These are phyloP conservation scores for Mycena pura DNA, from an alignment of 768 basidiomycete species.

Conservation along the genomic window DNA sequence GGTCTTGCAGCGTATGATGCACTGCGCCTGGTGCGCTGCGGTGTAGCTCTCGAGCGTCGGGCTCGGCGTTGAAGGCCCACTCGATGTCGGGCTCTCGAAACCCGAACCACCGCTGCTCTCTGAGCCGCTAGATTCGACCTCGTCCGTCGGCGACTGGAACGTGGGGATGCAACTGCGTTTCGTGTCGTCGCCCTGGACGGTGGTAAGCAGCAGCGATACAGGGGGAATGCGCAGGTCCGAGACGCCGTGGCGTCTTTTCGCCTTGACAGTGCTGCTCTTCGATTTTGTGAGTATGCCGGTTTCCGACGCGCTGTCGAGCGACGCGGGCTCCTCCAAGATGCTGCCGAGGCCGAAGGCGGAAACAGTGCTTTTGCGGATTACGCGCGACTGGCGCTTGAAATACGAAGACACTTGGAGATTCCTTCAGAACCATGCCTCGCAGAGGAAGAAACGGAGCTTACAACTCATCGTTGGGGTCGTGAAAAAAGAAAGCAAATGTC, in stretches of 20 bases:
- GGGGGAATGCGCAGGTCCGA: conserved; percentile 20
- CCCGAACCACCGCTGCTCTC: background rate
- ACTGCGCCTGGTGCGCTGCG: background rate
- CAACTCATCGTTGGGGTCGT: background rate
- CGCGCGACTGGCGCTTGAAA: conserved; percentile 18
- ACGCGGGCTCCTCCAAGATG: background rate
- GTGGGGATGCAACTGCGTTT: background rate
- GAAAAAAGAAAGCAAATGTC: background rate
- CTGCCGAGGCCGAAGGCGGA: conserved; percentile 4
- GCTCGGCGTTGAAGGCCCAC: background rate
- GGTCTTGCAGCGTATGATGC: conserved; percentile 12
- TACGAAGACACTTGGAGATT: conserved; percentile 10
- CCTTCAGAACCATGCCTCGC: background rate
- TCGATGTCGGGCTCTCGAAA: background rate
- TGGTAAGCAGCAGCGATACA: background rate
- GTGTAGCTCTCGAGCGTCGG: background rate
- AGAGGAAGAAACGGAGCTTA: background rate
- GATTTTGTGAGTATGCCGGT: conserved; percentile 8
- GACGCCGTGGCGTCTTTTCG: conserved; percentile 17
- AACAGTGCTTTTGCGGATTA: background rate
- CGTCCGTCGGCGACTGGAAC: background rate
- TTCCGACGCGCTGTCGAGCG: background rate
- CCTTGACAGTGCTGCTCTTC: conserved; percentile 19
- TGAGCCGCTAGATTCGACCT: conserved; percentile 1
- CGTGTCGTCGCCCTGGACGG: background rate